These are phyloP conservation scores for Primulina eburnea DNA, from an alignment of 257 asterid genomes.

Conservation along the genomic window DNA sequence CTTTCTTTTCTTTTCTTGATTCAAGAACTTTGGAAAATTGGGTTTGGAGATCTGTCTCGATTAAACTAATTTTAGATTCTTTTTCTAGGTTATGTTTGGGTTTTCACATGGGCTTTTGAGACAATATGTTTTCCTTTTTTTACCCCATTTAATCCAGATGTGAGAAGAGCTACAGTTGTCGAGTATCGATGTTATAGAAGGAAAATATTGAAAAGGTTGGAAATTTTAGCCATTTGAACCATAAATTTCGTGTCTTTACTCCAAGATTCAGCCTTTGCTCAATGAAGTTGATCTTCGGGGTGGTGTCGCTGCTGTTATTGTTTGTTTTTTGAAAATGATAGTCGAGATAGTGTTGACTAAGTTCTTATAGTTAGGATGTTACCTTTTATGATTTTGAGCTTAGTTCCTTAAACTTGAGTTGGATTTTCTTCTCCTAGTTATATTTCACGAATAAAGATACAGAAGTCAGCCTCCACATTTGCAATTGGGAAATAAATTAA, in stretches of 20 bases:
- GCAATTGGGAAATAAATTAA: slow-evolving; percentile 31
- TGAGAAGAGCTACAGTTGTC: slow-evolving; percentile 27
- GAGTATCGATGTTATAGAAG: slow-evolving; percentile 25
- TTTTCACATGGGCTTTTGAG: slow-evolving; percentile 12
- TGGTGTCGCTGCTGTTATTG: slow-evolving; percentile 23
- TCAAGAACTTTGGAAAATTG: slow-evolving; percentile 16
- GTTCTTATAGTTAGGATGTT: slow-evolving; percentile 15
- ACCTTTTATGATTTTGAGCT: slow-evolving; percentile 7
- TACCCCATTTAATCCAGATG: slow-evolving; percentile 24
- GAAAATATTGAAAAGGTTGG: slow-evolving; percentile 14
- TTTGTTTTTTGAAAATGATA: slow-evolving; percentile 7
- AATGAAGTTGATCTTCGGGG: slow-evolving; percentile 12
- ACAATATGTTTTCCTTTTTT: slow-evolving; percentile 11
- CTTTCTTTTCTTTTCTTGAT: slow-evolving; percentile 6
- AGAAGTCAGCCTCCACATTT: slow-evolving; percentile 17
- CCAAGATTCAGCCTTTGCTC: slow-evolving; percentile 29
- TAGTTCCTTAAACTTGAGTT: slow-evolving; percentile 7
- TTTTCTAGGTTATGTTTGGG: slow-evolving; percentile 11
- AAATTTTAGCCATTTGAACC: slow-evolving; percentile 23
- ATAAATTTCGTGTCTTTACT: slow-evolving; percentile 16
- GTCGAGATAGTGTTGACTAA: slow-evolving; percentile 12
- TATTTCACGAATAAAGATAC: slow-evolving; percentile 18
- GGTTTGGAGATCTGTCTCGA: slow-evolving; percentile 34
- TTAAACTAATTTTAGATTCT: slow-evolving; percentile 16
- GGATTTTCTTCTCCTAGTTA: slow-evolving; percentile 21